Base-by-base conservation (phyloP, 2,329 filamentous ascomycete species). In the Ophiocordyceps camponoti-floridani region DNA sequence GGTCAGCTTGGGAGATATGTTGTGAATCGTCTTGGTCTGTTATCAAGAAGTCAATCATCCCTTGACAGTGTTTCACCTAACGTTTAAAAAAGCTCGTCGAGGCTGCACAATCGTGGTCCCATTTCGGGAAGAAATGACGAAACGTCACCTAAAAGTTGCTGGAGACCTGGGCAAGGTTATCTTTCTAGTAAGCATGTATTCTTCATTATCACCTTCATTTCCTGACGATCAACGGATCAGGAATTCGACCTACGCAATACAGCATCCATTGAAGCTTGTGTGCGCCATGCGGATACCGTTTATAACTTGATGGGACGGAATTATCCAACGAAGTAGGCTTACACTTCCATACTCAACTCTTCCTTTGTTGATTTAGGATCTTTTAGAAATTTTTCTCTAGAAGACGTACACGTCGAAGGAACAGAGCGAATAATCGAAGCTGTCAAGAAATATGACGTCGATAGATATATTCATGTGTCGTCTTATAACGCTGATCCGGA, bases 171-270 rank as follows among this genome's bases (percentile, higher is more conserved):
- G 91, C 50, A 77, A 85, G 54, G 75, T 98, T 46, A 70, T 83
- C 55, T 96, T 98, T 64, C 72, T 94, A 56, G 84, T 88, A 65
- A 49, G 71, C 57, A n/a, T n/a, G n/a, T n/a, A n/a, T n/a, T n/a
- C n/a, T n/a, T n/a, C n/a, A n/a, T n/a, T n/a, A n/a, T n/a, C n/a
- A n/a, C n/a, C n/a, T n/a, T n/a, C n/a, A n/a, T n/a, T n/a, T n/a
- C n/a, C n/a, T n/a, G n/a, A n/a, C n/a, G n/a, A n/a, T n/a, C n/a
- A n/a, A n/a, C n/a, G n/a, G n/a, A n/a, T n/a, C 49, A 88, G 84
- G 91, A 98, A 75, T 93, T 85, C 64, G 91, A 98, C 58, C 73
- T 98, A 48, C 81, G 79, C 58, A 98, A 98, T 66, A 96, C 87
- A 40, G 73, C 83, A 53, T 96, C 89, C 28, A 91, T 98, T 55